These are phyloP conservation scores for Lathyrus tuberosus DNA, from an alignment of 306 rosid species.

Conservation along the genomic window DNA sequence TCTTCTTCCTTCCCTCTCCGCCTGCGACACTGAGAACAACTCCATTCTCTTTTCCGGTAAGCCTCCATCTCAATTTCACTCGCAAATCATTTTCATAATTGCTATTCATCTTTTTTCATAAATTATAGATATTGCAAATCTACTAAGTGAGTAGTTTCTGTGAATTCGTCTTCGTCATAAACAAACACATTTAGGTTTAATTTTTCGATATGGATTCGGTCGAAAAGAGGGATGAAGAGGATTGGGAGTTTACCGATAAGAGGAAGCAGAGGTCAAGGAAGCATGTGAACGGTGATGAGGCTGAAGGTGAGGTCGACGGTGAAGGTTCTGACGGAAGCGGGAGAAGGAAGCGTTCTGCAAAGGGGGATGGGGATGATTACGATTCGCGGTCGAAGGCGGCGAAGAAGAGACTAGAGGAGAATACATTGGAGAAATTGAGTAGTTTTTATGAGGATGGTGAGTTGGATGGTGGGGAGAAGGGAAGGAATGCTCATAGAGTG, in stretches of 20 bases:
- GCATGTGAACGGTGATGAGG: constrained; percentile 56
- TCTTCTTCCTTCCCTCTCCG: constrained; percentile 16
- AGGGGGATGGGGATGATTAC: constrained; percentile 67
- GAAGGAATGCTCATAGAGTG: constrained; percentile 33
- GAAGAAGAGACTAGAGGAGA: constrained; percentile 89
- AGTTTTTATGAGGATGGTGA: constrained; percentile 97
- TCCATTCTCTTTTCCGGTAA: constrained; percentile 3
- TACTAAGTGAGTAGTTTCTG: constrained; percentile 18
- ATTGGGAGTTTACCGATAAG: constrained; percentile 75
- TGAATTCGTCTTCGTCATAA: constrained; percentile 3
- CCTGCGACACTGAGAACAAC: neutral
- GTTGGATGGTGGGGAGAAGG: constrained; percentile 68
- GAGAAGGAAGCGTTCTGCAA: constrained; percentile 61
- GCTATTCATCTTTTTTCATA: neutral
- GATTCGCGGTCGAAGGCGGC: constrained; percentile 70
- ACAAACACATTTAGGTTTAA: constrained; percentile 27
- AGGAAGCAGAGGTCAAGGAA: constrained; percentile 81
- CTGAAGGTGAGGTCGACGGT: constrained; percentile 34
- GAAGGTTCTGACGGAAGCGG: constrained; percentile 67
- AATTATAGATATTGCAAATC: neutral
- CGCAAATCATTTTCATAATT: neutral
- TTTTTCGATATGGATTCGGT: constrained; percentile 31
- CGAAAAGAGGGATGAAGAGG: constrained; percentile 69
- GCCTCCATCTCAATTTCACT: constrained; percentile 15
- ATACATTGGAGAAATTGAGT: constrained; percentile 85